Conservation (phyloP, 2,329 filamentous ascomycete genomes). For the Catunica adiposa region DNA sequence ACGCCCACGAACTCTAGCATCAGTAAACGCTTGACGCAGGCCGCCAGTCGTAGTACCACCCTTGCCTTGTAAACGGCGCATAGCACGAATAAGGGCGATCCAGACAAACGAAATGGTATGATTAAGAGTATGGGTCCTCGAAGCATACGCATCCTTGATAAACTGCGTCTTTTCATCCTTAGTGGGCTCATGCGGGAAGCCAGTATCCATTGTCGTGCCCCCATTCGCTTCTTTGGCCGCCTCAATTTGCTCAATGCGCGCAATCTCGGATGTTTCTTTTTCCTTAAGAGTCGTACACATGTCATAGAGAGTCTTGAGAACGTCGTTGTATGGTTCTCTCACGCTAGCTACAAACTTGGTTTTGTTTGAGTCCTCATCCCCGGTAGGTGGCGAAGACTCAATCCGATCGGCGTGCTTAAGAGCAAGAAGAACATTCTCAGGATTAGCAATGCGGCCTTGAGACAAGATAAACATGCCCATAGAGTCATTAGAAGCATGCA, state of each 20-base stretch:
- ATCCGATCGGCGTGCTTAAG: constrained; percentile 81
- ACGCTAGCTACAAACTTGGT: constrained; percentile 63
- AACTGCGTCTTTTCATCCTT: constrained; percentile 46
- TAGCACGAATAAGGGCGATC: constrained; percentile 87
- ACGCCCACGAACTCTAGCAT: constrained; percentile 72
- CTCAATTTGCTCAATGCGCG: constrained; percentile 40
- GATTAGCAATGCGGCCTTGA: constrained; percentile 74
- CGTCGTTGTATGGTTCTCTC: constrained; percentile 65
- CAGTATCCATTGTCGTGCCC: constrained; percentile 19
- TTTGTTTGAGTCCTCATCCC: constrained; percentile 59
- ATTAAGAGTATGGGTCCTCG: constrained; percentile 60
- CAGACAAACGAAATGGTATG: constrained; percentile 82
- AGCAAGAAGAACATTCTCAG: constrained; percentile 78
- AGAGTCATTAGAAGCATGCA: constrained; percentile 30
- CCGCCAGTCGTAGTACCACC: constrained; percentile 51
- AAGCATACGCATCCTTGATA: constrained; percentile 49
- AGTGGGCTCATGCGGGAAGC: constrained; percentile 19
- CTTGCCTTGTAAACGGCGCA: constrained; percentile 85
- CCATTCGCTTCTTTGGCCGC: constrained; percentile 19
- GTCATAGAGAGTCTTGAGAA: constrained; percentile 76
- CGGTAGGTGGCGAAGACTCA: constrained; percentile 59
- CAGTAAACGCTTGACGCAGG: constrained; percentile 73
- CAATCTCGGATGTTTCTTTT: constrained; percentile 41
- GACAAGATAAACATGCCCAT: constrained; percentile 59
- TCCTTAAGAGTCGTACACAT: constrained; percentile 59